Evolutionary conservation across 2,329 filamentous ascomycete species (phyloP), one percentile per base, ranked within the genome.

Genomic region (Polychaeton citri): DNA sequence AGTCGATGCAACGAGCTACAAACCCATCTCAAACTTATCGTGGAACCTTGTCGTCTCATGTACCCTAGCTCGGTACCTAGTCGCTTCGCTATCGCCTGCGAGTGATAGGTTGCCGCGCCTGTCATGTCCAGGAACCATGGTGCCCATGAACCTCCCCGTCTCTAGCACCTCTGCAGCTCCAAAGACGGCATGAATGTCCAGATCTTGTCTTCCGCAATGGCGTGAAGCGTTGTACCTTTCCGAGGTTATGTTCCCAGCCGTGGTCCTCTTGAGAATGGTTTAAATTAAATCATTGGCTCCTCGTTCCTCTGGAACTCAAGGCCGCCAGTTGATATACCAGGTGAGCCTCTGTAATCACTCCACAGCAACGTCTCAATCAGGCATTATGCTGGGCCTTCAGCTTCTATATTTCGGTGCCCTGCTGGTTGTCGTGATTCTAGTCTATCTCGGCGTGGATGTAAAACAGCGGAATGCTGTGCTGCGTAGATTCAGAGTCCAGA

Each of bases 391-490:
- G n/a, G n/a, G n/a, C n/a, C 21, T 28, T 28, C 21, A 16, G 6
- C 28, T 38, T 21, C 15, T 41, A 5, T 28, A 31, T 13, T 9
- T 36, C 15, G 19, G 37, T 7, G 19, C 26, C 9, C 13, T 32
- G 30, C 32, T 19, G 8, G 26, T 61, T 12, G 55, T 50, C 18
- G 48, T 46, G 35, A 43, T 44, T 13, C 57, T 61, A 21, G 34
- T 49, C 2, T 45, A 53, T 7, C 38, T 64, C 6, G 21, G 49
- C 1, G 21, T 52, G 5, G 54, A 57, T 34, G 49, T 51, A 37
- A 55, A 51, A 37, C 60, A 60, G 40, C 57, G 60, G 17, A 57
- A 58, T 40, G 43, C 61, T 5, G 30, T 72, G 3, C 44, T 65
- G 13, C 44, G 49, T 36, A 54, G 59, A 36, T 39, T 70, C 4